phyloP scores from a whole-genome alignment of 1,139 yeast species.

The Yamadazyma dushanensis region DNA sequence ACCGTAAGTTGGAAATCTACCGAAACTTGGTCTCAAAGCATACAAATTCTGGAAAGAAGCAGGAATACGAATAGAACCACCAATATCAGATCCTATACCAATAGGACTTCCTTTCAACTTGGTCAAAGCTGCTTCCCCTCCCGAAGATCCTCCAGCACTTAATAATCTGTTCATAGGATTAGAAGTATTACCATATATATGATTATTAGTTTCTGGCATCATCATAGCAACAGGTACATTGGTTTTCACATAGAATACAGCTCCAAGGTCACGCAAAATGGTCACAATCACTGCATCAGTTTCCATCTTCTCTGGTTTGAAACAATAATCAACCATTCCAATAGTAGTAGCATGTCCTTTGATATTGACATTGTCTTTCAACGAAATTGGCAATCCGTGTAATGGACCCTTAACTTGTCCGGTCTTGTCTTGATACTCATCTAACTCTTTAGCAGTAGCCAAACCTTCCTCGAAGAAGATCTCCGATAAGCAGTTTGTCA shows the following conservation, averaged over 20 bases:
- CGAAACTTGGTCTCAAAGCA: slow-evolving; percentile 47
- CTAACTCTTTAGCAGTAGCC: slow-evolving; percentile 27
- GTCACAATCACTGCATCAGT: slow-evolving; percentile 28
- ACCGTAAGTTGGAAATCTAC: slow-evolving; percentile 52
- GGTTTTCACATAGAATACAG: slow-evolving; percentile 35
- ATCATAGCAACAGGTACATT: slow-evolving; percentile 39
- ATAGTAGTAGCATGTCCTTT: slow-evolving; percentile 53
- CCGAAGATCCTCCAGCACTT: slow-evolving; percentile 39
- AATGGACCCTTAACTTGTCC: slow-evolving; percentile 31
- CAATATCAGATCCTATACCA: slow-evolving; percentile 61
- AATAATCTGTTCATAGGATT: slow-evolving; percentile 33
- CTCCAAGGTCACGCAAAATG: slow-evolving; percentile 29
- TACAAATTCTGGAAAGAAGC: slow-evolving; percentile 47
- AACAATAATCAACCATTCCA: slow-evolving; percentile 42
- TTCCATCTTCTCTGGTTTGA: slow-evolving; percentile 28
- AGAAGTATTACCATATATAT: slow-evolving; percentile 33
- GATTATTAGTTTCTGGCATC: slow-evolving; percentile 39
- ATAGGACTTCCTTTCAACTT: slow-evolving; percentile 40
- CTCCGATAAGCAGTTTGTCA: slow-evolving; percentile 38
- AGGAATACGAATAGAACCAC: slow-evolving; percentile 55
- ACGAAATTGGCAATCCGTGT: slow-evolving; percentile 71
- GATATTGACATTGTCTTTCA: slow-evolving; percentile 59
- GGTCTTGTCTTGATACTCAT: slow-evolving; percentile 23
- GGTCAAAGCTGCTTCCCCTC: slow-evolving; percentile 40
- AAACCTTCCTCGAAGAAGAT: slow-evolving; percentile 37